These are phyloP conservation scores for Gaeumannomyces tritici DNA, from an alignment of 2,329 filamentous ascomycete species.

Conservation along the genomic window DNA sequence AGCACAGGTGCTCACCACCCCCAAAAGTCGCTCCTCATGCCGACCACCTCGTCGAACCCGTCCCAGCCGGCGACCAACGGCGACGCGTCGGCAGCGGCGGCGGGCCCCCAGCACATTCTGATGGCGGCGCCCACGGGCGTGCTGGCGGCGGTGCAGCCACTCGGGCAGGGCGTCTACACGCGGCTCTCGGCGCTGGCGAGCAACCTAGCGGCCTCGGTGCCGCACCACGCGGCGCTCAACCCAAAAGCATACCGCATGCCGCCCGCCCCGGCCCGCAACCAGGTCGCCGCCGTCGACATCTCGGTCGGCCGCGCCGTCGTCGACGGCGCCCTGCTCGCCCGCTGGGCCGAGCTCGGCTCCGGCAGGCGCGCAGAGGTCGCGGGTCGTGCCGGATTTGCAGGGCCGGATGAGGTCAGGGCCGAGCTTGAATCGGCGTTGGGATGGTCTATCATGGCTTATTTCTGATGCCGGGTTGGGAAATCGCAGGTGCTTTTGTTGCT, in stretches of 20 bases:
- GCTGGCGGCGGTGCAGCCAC: constrained; percentile 64
- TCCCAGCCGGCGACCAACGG: constrained; percentile 20
- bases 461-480: constrained; percentile 19
- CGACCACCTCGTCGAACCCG: constrained; percentile 44
- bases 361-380: constrained; percentile 65
- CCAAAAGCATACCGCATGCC: constrained; percentile 64
- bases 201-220: constrained; percentile 67
- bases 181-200: constrained; percentile 73
- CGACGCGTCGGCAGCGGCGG: not conserved
- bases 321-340: constrained; percentile 64
- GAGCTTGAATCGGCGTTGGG: constrained; percentile 56
- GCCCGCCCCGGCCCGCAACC: constrained; percentile 31
- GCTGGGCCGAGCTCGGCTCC: constrained; percentile 69
- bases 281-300: constrained; percentile 42
- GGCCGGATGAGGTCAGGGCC: constrained; percentile 55
- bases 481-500: too few species aligned
- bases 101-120: constrained; percentile 9
- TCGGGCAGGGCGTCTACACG: constrained; percentile 74
- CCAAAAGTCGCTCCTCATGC: constrained; percentile 66
- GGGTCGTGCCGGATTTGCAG: constrained; percentile 57
- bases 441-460: constrained; percentile 53
- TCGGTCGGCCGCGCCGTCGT: constrained; percentile 58
- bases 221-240: constrained; percentile 73
- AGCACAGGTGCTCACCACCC: constrained; percentile 71
- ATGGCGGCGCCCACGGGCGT: constrained; percentile 48